These are phyloP conservation scores for Tetragonia tetragonoides DNA, from an alignment of 148 eudicot species.

Conservation along the genomic window DNA sequence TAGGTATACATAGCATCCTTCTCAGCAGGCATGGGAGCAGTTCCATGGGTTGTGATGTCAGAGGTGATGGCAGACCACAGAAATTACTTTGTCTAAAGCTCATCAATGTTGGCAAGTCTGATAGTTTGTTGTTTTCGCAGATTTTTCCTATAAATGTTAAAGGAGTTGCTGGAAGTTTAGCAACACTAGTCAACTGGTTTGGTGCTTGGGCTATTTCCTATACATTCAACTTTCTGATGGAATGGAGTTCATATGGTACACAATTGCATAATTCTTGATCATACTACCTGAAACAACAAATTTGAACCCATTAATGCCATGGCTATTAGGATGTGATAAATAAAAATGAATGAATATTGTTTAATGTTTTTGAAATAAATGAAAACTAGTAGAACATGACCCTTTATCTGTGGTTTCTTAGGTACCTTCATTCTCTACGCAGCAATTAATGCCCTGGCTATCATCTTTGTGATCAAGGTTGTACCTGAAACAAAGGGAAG, in stretches of 20 bases:
- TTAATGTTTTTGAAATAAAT: background rate
- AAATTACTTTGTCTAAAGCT: background rate
- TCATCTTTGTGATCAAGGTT: slow-evolving; percentile 53
- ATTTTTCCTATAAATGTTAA: slow-evolving; percentile 84
- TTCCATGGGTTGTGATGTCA: slow-evolving; percentile 95
- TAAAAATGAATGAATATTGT: background rate
- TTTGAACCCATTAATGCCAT: background rate
- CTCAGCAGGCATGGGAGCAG: slow-evolving; percentile 87
- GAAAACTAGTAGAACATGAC: background rate
- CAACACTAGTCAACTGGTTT: slow-evolving; percentile 88
- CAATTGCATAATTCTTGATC: background rate
- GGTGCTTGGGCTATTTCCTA: slow-evolving; percentile 88
- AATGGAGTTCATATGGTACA: slow-evolving; percentile 89
- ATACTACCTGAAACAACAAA: background rate
- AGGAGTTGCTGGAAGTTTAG: slow-evolving; percentile 91
- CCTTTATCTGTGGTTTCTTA: slow-evolving; percentile 22
- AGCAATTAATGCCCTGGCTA: slow-evolving; percentile 52
- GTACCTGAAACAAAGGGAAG: slow-evolving; percentile 94
- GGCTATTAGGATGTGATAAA: background rate
- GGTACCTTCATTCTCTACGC: slow-evolving; percentile 79
- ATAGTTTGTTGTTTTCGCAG: slow-evolving; percentile 31
- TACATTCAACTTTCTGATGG: slow-evolving; percentile 78
- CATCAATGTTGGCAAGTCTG: background rate
- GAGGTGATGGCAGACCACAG: slow-evolving; percentile 48
- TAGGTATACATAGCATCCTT: slow-evolving; percentile 81